These are phyloP conservation scores for Panaeolus cyanescens DNA, from an alignment of 768 basidiomycete species.

Conservation along the genomic window DNA sequence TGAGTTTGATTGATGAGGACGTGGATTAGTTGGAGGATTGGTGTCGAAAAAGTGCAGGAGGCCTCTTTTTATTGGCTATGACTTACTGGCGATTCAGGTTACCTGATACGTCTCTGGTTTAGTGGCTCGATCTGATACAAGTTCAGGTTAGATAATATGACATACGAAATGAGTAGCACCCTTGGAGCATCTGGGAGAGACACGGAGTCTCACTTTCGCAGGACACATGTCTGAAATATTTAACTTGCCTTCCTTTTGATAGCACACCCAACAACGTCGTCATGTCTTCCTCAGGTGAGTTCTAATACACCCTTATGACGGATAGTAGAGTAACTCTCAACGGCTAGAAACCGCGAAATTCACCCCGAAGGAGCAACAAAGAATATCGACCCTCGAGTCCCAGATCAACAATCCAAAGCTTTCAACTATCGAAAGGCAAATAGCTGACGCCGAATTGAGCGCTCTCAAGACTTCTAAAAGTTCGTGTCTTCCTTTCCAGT, in stretches of 20 bases:
- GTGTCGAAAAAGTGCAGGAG: too few relatives aligned
- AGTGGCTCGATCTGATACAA: neutral
- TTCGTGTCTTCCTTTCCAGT: neutral
- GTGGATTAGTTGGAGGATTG: too few relatives aligned
- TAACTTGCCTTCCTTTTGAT: neutral
- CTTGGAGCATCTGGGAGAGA: neutral
- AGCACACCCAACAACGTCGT: neutral
- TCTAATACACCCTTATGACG: too few relatives aligned
- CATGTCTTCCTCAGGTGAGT: neutral
- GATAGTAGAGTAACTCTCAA: too few relatives aligned
- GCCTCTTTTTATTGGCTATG: too few relatives aligned
- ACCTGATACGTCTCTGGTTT: too few relatives aligned
- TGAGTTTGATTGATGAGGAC: too few relatives aligned
- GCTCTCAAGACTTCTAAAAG: slow-evolving; percentile 12
- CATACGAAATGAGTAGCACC: neutral
- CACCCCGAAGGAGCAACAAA: slow-evolving; percentile 5
- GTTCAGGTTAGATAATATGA: slow-evolving; percentile 1
- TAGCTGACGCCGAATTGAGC: slow-evolving; percentile 10
- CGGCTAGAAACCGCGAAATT: neutral
- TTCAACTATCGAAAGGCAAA: slow-evolving; percentile 9
- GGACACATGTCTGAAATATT: neutral
- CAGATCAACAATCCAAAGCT: neutral
- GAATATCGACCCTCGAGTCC: slow-evolving; percentile 2
- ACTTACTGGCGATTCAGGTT: too few relatives aligned
- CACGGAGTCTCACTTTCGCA: neutral